Evolutionary conservation across 2,329 filamentous ascomycete species (phyloP).

Genomic region (Colletotrichum eremochloae): DNA sequence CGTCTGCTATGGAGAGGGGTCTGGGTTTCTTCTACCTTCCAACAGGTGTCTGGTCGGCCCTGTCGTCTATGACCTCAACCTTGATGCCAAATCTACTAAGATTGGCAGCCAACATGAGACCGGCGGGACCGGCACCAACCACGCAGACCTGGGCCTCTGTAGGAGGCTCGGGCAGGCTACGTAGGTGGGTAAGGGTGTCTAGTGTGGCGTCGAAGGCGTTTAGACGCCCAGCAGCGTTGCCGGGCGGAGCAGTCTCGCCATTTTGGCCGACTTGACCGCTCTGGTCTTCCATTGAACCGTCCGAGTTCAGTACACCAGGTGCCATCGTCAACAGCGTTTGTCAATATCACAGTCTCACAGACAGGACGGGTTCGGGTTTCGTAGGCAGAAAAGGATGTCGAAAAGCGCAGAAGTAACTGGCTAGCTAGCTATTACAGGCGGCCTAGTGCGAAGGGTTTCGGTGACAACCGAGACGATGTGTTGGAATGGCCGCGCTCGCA

Average conservation of each 20-base stretch:
- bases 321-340: constrained; percentile 48
- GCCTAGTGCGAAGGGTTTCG: constrained; percentile 1
- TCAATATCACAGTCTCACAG: constrained; percentile 33
- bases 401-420: constrained; percentile 3
- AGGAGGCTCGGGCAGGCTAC: constrained; percentile 62
- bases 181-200: constrained; percentile 62
- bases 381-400: background rate
- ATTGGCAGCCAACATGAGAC: constrained; percentile 67
- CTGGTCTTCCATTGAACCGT: constrained; percentile 51
- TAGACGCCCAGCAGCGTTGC: constrained; percentile 45
- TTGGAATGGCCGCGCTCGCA: constrained; percentile 26
- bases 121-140: constrained; percentile 68
- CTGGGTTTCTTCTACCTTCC: constrained; percentile 59
- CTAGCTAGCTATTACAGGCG: constrained; percentile 34
- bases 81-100: constrained; percentile 76
- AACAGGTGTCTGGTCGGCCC: constrained; percentile 75
- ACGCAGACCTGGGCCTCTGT: constrained; percentile 63
- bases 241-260: constrained; percentile 38
- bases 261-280: constrained; percentile 43
- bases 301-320: constrained; percentile 51
- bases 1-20: background rate
- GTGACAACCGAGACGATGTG: constrained; percentile 7
- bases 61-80: constrained; percentile 76
- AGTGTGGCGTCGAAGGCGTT: constrained; percentile 53
- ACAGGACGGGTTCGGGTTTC: constrained; percentile 22